phyloP scores from a whole-genome alignment of 2,329 filamentous ascomycete genomes.

The Xylariaceae sp. region DNA sequence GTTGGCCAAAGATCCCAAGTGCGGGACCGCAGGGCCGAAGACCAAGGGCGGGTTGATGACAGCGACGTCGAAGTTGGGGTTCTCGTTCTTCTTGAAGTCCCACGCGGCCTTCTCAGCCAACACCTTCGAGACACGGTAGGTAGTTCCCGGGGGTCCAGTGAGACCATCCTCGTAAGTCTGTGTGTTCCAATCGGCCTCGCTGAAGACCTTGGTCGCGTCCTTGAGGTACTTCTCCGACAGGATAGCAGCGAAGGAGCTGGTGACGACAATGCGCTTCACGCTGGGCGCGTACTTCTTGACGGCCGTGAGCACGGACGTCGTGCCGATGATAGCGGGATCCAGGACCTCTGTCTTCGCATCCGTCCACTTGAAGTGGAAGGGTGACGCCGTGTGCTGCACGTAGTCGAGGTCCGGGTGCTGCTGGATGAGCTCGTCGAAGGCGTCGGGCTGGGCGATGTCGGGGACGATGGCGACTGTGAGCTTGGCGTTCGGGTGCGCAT shows the following conservation, averaged over 20 bases:
- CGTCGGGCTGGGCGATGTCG: constrained; percentile 67
- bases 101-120: constrained; percentile 50
- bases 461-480: constrained; percentile 59
- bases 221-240: constrained; percentile 35
- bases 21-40: constrained; percentile 47
- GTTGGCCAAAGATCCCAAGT: constrained; percentile 40
- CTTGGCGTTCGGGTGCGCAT: constrained; percentile 42
- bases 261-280: constrained; percentile 67
- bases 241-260: constrained; percentile 52
- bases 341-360: constrained; percentile 51
- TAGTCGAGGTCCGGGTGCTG: constrained; percentile 44
- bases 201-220: constrained; percentile 40
- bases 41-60: constrained; percentile 53
- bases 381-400: constrained; percentile 57
- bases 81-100: constrained; percentile 43
- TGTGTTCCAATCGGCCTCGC: constrained; percentile 51
- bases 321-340: constrained; percentile 54
- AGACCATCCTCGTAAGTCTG: constrained; percentile 42
- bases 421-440: constrained; percentile 62
- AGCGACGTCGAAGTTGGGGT: constrained; percentile 45
- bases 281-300: constrained; percentile 52
- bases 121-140: constrained; percentile 52
- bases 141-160: constrained; percentile 35
- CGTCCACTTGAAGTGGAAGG: constrained; percentile 45
- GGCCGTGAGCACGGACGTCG: constrained; percentile 65